Base-by-base conservation (phyloP, 2,329 filamentous ascomycete species). In the Xenoacremonium recifei region DNA sequence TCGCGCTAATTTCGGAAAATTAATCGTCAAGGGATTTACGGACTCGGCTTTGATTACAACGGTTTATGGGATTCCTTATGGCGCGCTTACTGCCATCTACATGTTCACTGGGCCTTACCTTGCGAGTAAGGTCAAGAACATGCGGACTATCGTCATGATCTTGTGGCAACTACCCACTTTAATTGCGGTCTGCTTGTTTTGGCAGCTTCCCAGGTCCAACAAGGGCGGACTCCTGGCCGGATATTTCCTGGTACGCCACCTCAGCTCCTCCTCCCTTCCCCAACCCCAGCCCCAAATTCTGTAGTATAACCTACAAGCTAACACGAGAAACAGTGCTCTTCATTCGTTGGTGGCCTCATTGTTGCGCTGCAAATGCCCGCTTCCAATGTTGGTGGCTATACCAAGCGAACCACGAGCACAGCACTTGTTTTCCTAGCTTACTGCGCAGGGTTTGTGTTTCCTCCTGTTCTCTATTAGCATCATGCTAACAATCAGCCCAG, bases 1-100 rank as follows among this genome's bases (percentile, higher is more conserved):
- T n/a, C n/a, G n/a, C 7, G 70, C 76, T 5, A 79, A 75, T 49
- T 80, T 80, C 47, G 71, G 73, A 29, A 79, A 79, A 77, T 49
- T 64, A 40, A 62, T 80, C 40, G 69, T 79, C 54, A 77, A 78
- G 42, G 68, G 72, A 2, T 59, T 76, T 3, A 69, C 69, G 6
- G 42, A 58, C 7, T 48, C 55, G 16, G 47, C 56, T 5, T 47
- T 60, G 1, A 15, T 65, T 6, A 78, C 77, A 0, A 76, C 75
- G 0, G 71, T 71, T 0, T 65, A 76, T 4, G 77, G 75, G 0
- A 80, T 81, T 21, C 78, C 77, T 0, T 68, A 72, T 32, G 77
- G 77, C 5, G 71, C 66, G 2, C 78, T 76, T 50, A 75, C 77
- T 40, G 66, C 77, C 3, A 56, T 77, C n/a, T 77, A 67, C 48